Evolutionary conservation across 192 early-diverging fungal genomes (phyloP), one percentile per base, ranked within the genome.

Genomic region (Hyaloraphidium curvatum): DNA sequence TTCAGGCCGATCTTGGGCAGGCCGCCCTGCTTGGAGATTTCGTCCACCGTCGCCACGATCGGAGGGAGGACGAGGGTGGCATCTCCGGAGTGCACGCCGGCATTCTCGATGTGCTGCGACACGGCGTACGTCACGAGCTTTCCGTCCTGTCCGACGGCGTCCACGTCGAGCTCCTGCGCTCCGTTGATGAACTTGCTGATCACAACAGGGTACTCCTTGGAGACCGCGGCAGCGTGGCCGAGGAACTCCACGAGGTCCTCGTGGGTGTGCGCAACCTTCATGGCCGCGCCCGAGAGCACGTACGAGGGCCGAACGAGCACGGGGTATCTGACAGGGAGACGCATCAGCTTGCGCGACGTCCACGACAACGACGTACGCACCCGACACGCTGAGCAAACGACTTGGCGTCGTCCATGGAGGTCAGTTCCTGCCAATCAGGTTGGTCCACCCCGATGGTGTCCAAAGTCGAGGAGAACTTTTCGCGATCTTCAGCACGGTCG

Each of bases 61-160:
- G 52, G 52, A 21, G 52, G 52, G 25, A 37, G n/a, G 9, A 53
- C 80, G 35, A 95, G 69, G 14, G 89, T 89, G 4, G 93, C 93
- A 71, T 97, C 91, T 54, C 91, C 93, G 52, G 89, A 93, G 65
- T 97, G 91, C 3, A 97, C 93, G 56, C 93, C 93, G 28, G 91
- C 91, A 54, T 91, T 85, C 74, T 97, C 91, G 50, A 97, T 75
- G 63, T 94, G 91, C 74, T 97, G 89, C 52, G 87, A 87, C 19
- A 97, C 80, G 31, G 84, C 91, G 48, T 94, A 88, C 16, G 83
- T 74, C 21, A 90, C 31, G 26, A 97, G 67, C 40, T 81, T 68
- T 40, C 93, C 93, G 11, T 91, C 63, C 23, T 75, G 64, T 11
- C 88, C 91, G 3, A 97, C 87, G 17, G 83, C 86, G 66, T 97